Evolutionary conservation across 495 filamentous ascomycete species (phyloP).

Genomic region (Penicillium malachiteum): DNA sequence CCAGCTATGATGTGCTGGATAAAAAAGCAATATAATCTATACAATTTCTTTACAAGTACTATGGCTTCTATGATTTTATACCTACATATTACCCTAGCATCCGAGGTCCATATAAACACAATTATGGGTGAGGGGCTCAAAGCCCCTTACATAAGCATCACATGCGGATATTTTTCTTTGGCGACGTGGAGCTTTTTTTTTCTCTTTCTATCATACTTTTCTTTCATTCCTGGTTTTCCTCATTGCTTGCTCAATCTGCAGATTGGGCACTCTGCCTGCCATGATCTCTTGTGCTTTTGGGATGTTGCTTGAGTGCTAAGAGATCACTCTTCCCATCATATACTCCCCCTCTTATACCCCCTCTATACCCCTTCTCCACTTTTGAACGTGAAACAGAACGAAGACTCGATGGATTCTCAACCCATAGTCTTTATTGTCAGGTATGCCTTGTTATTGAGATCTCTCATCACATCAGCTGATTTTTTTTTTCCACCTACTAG

Average conservation of each 20-base stretch:
- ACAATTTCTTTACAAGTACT: too few species aligned
- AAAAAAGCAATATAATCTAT: not conserved
- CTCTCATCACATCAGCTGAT: not conserved
- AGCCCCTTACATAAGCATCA: not conserved
- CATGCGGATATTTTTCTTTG: not conserved
- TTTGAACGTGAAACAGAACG: not conserved
- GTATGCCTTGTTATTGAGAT: slow-evolving; percentile 43
- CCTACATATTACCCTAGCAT: too few species aligned
- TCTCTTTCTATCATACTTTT: not conserved
- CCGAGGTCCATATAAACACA: not conserved
- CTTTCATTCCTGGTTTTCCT: not conserved
- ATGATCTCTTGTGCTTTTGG: too few species aligned
- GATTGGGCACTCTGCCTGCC: too few species aligned
- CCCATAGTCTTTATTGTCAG: slow-evolving; percentile 78
- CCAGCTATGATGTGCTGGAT: not conserved
- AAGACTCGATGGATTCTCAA: slow-evolving; percentile 42
- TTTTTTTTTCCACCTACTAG: slow-evolving; percentile 38
- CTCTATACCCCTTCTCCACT: not conserved
- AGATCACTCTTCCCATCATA: too few species aligned
- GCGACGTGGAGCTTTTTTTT: not conserved
- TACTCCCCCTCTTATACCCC: too few species aligned
- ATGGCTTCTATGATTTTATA: too few species aligned
- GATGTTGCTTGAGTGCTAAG: too few species aligned
- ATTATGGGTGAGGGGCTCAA: not conserved
- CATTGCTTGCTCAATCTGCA: too few species aligned